Base-by-base conservation (phyloP, 2,329 filamentous ascomycete genomes). In the Ophiostoma tasmaniense region DNA sequence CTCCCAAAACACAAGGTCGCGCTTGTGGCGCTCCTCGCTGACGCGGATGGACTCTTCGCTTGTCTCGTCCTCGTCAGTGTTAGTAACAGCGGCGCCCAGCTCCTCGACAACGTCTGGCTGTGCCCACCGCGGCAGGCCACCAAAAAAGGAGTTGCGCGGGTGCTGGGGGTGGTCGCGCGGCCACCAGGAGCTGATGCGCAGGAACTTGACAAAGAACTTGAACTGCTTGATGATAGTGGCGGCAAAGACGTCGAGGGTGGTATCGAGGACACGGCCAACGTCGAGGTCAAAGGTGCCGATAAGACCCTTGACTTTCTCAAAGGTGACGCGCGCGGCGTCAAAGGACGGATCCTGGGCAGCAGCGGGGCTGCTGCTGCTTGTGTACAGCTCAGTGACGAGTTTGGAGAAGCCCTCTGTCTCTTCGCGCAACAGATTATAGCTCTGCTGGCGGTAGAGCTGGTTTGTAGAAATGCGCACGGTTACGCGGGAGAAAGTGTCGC, bases 341-440 rank as follows among this genome's bases (percentile, higher is more conserved):
- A 88, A n/a, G 90, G 89, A 28, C 20, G 69, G 66, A 50, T 74
- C 73, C 45, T 88, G 87, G 68, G 90, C 87, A 71, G 86, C 87
- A 73, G 89, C 89, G 74, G 90, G 92, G 0, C 70, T 71, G 67
- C 91, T 96, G 0, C 71, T 70, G 68, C 91, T 96, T 8, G 92
- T 94, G 78, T 97, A 99, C 39, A 98, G 88, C 77, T 99, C 95
- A 0, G 94, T 97, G 71, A 97, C 88, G 64, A 99, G 86, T 78
- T 99, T 99, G 0, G 95, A 93, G 76, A 97, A 99, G 55, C 96
- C 95, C 79, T 99, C 95, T 0, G 92, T 92, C 79, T 99, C 95
- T 80, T 99, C 95, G 62, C 95, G 89, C 25, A 99, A 82, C 8
- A 99, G 81, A 75, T 99, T 99, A 82, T 97, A 98, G 78, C 97